Evolutionary conservation across 352 stramenopile species (phyloP).

Genomic region (Pythium apleroticum): DNA sequence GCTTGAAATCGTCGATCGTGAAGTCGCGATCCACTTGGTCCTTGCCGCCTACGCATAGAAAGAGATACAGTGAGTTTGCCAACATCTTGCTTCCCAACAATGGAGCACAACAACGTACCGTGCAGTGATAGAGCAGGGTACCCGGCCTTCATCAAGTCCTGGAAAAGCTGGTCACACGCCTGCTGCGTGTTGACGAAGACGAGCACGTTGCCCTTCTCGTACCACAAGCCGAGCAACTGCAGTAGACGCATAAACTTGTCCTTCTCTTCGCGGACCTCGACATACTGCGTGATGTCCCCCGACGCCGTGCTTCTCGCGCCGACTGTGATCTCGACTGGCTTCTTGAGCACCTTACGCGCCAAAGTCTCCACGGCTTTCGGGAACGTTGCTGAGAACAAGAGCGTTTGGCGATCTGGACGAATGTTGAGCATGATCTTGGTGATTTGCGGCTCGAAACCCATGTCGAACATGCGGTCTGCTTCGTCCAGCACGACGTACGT

Average conservation of each 20-base stretch:
- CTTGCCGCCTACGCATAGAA: conserved; percentile 87
- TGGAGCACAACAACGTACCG: conserved; percentile 40
- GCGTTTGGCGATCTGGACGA: conserved; percentile 88
- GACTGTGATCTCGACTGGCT: conserved; percentile 97
- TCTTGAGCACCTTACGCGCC: conserved; percentile 88
- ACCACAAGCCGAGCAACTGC: conserved; percentile 95
- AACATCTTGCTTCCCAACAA: background rate
- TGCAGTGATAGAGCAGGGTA: conserved; percentile 97
- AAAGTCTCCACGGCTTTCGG: conserved; percentile 91
- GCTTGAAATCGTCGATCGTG: conserved; percentile 99
- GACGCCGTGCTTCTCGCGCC: conserved; percentile 95
- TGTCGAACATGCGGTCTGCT: conserved; percentile 89
- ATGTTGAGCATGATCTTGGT: conserved; percentile 94
- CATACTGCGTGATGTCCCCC: conserved; percentile 97
- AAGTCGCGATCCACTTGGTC: conserved; percentile 99
- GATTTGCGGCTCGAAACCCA: conserved; percentile 82
- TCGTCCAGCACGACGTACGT: conserved; percentile 77
- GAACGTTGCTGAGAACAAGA: conserved; percentile 99
- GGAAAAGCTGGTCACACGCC: conserved; percentile 95
- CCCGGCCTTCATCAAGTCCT: conserved; percentile 95
- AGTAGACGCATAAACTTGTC: conserved; percentile 99
- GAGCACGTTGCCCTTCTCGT: conserved; percentile 97
- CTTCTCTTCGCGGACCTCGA: conserved; percentile 98
- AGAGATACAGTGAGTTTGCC: conserved; percentile 17
- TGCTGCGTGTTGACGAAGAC: conserved; percentile 99